Percentiles rank a stretch among this genome's conserved stretches.
These are phyloP conservation scores for Oryza glaberrima DNA, from an alignment of 176 grass and related monocot genomes.

Conservation along the genomic window DNA sequence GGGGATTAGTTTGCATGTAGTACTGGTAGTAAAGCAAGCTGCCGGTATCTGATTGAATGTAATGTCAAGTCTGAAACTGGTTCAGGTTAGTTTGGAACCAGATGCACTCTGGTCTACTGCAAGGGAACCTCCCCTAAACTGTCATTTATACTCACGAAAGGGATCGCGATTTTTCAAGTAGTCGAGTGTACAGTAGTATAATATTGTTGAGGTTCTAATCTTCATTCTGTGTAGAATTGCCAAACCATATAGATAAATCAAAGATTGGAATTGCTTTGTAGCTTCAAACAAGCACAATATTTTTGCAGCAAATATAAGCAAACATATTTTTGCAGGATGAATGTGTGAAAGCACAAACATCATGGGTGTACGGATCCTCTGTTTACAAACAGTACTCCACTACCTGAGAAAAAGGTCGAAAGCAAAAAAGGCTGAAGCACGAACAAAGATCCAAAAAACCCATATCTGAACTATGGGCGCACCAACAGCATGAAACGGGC, in stretches of 20 bases:
- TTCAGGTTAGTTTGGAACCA: neutral
- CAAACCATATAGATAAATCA: neutral
- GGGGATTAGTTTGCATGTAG: neutral
- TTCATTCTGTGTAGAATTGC: neutral
- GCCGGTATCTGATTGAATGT: neutral
- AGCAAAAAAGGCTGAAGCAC: neutral
- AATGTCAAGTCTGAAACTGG: conserved; percentile 19
- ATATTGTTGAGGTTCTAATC: neutral
- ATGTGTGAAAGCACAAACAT: neutral
- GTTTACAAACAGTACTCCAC: neutral
- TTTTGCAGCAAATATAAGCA: neutral
- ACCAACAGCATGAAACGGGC: neutral
- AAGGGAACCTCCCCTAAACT: neutral
- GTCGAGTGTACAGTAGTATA: neutral
- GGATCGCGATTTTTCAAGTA: neutral
- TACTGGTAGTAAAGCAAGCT: neutral
- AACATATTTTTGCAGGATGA: neutral
- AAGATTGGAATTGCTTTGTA: neutral
- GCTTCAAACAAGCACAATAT: neutral
- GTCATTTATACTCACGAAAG: neutral
- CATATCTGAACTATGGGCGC: neutral
- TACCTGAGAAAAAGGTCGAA: neutral
- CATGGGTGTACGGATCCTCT: neutral
- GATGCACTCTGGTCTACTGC: neutral
- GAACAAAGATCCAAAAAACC: neutral